Base-by-base conservation (phyloP, 1,139 yeast genomes). In the Geotrichum citri-aurantii region DNA sequence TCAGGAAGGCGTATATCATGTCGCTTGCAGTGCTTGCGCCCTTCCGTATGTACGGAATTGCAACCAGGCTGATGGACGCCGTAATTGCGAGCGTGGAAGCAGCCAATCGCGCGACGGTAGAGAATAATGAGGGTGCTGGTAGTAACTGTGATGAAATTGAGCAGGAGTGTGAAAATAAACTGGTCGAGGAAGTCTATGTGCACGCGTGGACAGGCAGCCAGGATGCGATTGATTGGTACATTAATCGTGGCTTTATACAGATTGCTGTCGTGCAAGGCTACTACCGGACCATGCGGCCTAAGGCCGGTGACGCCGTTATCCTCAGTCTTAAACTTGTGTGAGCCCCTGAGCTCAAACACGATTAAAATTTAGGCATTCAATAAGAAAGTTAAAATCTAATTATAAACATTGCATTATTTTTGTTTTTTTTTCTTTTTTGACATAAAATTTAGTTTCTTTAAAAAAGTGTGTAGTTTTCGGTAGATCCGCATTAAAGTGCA, bases 11-110 rank as follows among this genome's bases (percentile, higher is more conserved):
- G 10, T 82, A 86, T 65, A 78, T 89, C 46, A 88, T 86, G 69
- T 78, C 85, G 2, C 71, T 89, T 52, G 88, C 84, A 0, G 92
- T 88, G 7, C 73, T 87, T 63, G 75, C 80, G 49, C 80, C 82
- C 0, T 89, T 87, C 70, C 74, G 85, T 62, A 71, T 76, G 33
- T 75, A 76, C 63, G 88, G 90, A 0, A 78, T 88, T 50, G 96
- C 91, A n/a, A 69, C 75, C 12, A 73, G 77, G 66, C 76, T 88
- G 55, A 70, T 89, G 56, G 75, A 79, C 1, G 83, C 77, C 70
- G 72, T 86, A 21, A 78, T 81, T 59, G 81, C 90, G 4, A 79
- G 79, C 64, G 71, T 69, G 56, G 72, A 73, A 57, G 81, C 79
- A 64, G 77, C 85, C 47, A 86, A 82, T 65, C 81, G 81, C 62